phyloP scores from a whole-genome alignment of 768 basidiomycete genomes.

The Megacollybia marginata region DNA sequence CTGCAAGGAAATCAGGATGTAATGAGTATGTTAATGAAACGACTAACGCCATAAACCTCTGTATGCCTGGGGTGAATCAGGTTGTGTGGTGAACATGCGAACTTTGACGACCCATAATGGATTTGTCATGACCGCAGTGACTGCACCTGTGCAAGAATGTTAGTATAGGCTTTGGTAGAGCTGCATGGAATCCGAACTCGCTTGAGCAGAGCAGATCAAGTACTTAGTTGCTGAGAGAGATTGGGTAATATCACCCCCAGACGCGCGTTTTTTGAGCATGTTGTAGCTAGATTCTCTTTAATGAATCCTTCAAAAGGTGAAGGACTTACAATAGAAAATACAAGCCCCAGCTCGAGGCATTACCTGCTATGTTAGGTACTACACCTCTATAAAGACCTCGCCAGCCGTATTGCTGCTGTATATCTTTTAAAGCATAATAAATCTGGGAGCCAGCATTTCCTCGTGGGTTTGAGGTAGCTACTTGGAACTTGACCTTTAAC shows the following conservation, averaged over 20 bases:
- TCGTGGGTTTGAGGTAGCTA: slow-evolving; percentile 58
- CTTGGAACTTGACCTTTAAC: slow-evolving; percentile 90
- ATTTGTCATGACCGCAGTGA: slow-evolving; percentile 91
- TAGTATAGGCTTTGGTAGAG: slow-evolving; percentile 7
- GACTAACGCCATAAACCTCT: slow-evolving; percentile 67
- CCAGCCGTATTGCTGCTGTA: slow-evolving; percentile 71
- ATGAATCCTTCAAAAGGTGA: background rate
- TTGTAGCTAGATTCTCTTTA: slow-evolving; percentile 64
- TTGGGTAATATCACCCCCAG: slow-evolving; percentile 55
- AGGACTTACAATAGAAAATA: slow-evolving; percentile 92
- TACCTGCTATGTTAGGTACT: slow-evolving; percentile 86
- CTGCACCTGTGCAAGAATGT: slow-evolving; percentile 56
- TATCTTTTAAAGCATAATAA: slow-evolving; percentile 65
- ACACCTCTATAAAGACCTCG: slow-evolving; percentile 87
- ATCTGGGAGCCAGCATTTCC: slow-evolving; percentile 68
- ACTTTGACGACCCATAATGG: slow-evolving; percentile 98
- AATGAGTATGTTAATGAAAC: background rate
- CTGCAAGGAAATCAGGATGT: slow-evolving; percentile 22
- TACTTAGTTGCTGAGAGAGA: slow-evolving; percentile 72
- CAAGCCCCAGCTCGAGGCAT: slow-evolving; percentile 93
- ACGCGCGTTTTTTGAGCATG: slow-evolving; percentile 79
- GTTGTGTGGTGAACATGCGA: slow-evolving; percentile 84
- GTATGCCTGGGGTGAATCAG: slow-evolving; percentile 66
- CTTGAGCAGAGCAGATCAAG: slow-evolving; percentile 88
- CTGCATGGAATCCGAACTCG: slow-evolving; percentile 62